Evolutionary conservation across 73 alveolate species (phyloP), one percentile per base, ranked within the genome.

Genomic region (Paramecium octaurelia): DNA sequence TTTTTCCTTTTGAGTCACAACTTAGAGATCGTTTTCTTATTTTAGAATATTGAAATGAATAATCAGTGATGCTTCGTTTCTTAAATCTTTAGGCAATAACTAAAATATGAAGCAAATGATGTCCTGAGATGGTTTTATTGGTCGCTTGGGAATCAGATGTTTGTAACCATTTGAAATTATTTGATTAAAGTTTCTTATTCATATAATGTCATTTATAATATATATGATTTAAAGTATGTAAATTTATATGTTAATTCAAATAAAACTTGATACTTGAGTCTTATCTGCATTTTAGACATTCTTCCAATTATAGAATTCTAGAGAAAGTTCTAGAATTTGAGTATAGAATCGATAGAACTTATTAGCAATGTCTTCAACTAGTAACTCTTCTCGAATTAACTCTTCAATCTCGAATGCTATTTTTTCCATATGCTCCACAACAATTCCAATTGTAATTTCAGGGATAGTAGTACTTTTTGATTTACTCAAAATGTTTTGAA

Each of bases 131-230:
- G 86, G 92, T 58, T 71, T 89, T 18, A 77, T 40, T 40, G 48
- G 48, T 71, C 92, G 43, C 85, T 83, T 69, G 12, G 70, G 70
- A 44, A 69, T 88, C 70, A 69, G 14, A 2, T 88, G 90, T 24
- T 69, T 80, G 50, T 88, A 88, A 18, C 92, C 92, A 43, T 71
- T 68, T 44, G 92, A 89, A 46, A 73, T 89, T 20, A 46, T 85
- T 73, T 44, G 31, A 12, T 46, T 89, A 54, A 89, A 88, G 35
- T 88, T 88, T 89, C 92, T 23, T 68, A 24, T 20, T 71, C 86
- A 14, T 71, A 42, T 71, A 71, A 50, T 8, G 75, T 71, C 73
- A 89, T 43, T 36, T 16, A 14, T 71, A 44, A 80, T 40, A 73
- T 29, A n/a, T 14, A 73, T 73, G 59, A 36, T 54, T 4, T 54